These are phyloP conservation scores for Jamesozyma piceae DNA, from an alignment of 805 yeast species.

Conservation along the genomic window DNA sequence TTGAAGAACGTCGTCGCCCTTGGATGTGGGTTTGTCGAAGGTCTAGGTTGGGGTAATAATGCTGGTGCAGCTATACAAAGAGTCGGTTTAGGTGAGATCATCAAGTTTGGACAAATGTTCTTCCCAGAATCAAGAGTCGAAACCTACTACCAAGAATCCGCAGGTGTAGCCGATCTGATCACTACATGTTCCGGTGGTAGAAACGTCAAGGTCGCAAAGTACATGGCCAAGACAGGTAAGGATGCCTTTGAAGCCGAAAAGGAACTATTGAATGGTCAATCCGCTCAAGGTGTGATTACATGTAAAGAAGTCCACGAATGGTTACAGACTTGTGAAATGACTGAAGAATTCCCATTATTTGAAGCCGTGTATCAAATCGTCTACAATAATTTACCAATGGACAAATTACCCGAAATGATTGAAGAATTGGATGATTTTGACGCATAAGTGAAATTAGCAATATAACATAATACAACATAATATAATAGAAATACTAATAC, in stretches of 20 bases:
- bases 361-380: conserved; percentile 71
- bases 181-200: conserved; percentile 98
- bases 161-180: conserved; percentile 97
- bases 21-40: conserved; percentile 96
- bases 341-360: conserved; percentile 61
- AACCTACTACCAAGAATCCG: conserved; percentile 87
- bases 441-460: not conserved
- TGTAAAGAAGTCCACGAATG: conserved; percentile 86
- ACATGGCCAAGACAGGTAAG: conserved; percentile 72
- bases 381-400: conserved; percentile 64
- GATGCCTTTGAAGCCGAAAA: conserved; percentile 76
- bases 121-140: conserved; percentile 64
- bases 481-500: too few species aligned
- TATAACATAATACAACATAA: not conserved
- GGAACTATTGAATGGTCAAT: conserved; percentile 84
- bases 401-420: conserved; percentile 62
- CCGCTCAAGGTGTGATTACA: conserved; percentile 92
- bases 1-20: conserved; percentile 91
- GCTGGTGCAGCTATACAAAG: conserved; percentile 97
- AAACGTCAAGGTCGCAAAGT: conserved; percentile 83
- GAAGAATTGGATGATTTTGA: conserved; percentile 34
- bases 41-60: conserved; percentile 97
- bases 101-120: conserved; percentile 73
- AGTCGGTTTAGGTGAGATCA: conserved; percentile 85
- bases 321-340: conserved; percentile 40